Percentiles rank a stretch among this genome's conserved stretches.
These are phyloP conservation scores for Desmodesmus armatus DNA, from an alignment of 139 green algal genomes.

Conservation along the genomic window DNA sequence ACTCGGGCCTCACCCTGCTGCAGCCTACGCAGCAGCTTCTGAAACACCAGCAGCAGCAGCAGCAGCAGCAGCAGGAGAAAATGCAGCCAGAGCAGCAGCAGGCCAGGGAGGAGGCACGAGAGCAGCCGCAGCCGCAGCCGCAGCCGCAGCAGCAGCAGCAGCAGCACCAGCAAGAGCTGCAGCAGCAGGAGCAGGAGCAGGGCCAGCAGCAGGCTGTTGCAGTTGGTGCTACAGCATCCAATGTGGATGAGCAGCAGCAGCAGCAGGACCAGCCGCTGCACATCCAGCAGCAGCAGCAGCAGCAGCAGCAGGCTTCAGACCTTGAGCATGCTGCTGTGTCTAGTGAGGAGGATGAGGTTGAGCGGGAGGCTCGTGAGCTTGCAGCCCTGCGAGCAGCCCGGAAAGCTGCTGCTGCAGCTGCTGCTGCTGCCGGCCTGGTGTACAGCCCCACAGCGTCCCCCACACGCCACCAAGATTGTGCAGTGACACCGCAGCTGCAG, in stretches of 20 bases:
- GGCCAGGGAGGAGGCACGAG: neutral
- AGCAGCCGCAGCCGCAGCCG: neutral
- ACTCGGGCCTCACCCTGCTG: neutral
- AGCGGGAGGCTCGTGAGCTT: too few species aligned
- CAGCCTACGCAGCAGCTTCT: constrained; percentile 18
- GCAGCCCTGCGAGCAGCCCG: too few species aligned
- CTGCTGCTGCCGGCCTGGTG: too few species aligned
- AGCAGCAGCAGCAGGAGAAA: neutral
- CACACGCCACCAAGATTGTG: too few species aligned
- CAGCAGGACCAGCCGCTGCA: neutral
- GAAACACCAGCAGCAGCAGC: neutral
- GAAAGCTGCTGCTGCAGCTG: too few species aligned
- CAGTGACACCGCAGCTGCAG: too few species aligned
- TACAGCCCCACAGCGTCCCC: too few species aligned
- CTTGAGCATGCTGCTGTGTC: neutral
- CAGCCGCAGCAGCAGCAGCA: neutral
- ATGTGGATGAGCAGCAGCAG: constrained; percentile 17
- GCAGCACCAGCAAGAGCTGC: neutral
- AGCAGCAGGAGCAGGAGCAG: neutral
- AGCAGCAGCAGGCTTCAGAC: neutral
- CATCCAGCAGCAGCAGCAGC: neutral
- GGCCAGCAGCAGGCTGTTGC: neutral
- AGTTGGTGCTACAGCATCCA: too few species aligned
- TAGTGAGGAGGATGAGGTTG: too few species aligned
- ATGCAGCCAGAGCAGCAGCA: neutral